These are phyloP conservation scores for Yarrowia phangngaensis DNA, from an alignment of 805 yeast species.

Conservation along the genomic window DNA sequence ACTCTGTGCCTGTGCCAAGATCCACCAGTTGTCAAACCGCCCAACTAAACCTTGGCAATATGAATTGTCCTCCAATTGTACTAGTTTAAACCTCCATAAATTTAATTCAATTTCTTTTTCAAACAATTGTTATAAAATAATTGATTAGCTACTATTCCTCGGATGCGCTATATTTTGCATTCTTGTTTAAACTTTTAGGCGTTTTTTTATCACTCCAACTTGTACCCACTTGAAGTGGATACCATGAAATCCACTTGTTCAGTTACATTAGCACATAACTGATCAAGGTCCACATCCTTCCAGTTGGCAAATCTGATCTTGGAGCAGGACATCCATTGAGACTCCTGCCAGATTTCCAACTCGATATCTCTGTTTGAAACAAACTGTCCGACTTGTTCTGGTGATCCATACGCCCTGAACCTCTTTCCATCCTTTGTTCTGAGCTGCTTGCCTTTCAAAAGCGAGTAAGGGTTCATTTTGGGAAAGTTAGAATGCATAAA, in stretches of 20 bases:
- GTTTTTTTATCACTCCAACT: no score
- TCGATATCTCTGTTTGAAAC: slow-evolving; percentile 30
- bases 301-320: slow-evolving; percentile 30
- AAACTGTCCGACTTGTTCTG: slow-evolving; percentile 16
- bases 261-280: slow-evolving; percentile 20
- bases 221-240: slow-evolving; percentile 4
- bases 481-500: slow-evolving; percentile 68
- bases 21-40: no score
- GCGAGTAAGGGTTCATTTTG: slow-evolving; percentile 58
- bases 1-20: no score
- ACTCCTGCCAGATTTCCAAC: slow-evolving; percentile 31
- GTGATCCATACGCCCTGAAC: slow-evolving; percentile 57
- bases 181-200: no score
- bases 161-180: no score
- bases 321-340: slow-evolving; percentile 31
- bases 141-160: no score
- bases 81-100: no score
- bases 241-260: slow-evolving; percentile 26
- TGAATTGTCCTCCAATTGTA: no score
- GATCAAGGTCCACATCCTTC: slow-evolving; percentile 26
- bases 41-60: no score
- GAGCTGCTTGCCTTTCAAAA: slow-evolving; percentile 43
- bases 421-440: slow-evolving; percentile 47
- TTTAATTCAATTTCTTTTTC: no score
- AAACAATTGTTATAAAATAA: no score